Evolutionary conservation across 176 grass and related monocot species (phyloP).

Genomic region (Metroxylon sagu): DNA sequence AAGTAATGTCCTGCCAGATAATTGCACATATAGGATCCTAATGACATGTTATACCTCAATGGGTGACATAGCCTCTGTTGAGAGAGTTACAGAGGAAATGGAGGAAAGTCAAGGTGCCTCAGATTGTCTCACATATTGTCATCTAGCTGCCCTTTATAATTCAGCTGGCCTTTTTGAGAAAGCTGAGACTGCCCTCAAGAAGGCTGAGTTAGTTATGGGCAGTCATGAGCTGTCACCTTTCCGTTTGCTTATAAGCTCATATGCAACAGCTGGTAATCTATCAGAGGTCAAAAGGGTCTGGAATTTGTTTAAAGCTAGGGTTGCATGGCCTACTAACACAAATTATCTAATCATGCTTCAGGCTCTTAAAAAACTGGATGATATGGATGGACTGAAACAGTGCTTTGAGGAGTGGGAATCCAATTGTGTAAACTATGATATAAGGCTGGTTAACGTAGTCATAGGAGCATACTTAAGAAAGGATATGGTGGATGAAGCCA

Average conservation of each 20-base stretch:
- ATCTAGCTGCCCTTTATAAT: neutral
- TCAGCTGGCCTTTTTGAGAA: conserved; percentile 6
- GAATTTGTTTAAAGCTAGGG: neutral
- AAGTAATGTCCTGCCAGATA: neutral
- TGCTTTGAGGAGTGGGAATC: conserved; percentile 11
- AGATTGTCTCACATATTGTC: conserved; percentile 11
- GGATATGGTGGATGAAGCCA: neutral
- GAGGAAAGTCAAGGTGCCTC: conserved; percentile 5
- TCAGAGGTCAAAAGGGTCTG: conserved; percentile 6
- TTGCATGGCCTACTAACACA: neutral
- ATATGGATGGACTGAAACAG: neutral
- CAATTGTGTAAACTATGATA: conserved; percentile 7
- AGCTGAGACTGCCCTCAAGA: conserved; percentile 2
- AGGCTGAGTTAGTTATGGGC: conserved; percentile 6
- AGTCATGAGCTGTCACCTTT: neutral
- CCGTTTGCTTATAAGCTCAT: conserved; percentile 6
- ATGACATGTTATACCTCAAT: neutral
- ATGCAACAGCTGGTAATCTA: conserved; percentile 8
- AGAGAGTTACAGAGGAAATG: conserved; percentile 1
- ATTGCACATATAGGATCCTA: neutral
- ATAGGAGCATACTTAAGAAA: neutral
- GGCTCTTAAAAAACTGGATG: conserved; percentile 7
- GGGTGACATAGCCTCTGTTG: neutral
- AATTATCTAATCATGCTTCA: conserved; percentile 3
- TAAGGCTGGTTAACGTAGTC: neutral